Evolutionary conservation across 2,329 filamentous ascomycete species (phyloP), one percentile per base, ranked within the genome.

Genomic region (Xylariales sp.): DNA sequence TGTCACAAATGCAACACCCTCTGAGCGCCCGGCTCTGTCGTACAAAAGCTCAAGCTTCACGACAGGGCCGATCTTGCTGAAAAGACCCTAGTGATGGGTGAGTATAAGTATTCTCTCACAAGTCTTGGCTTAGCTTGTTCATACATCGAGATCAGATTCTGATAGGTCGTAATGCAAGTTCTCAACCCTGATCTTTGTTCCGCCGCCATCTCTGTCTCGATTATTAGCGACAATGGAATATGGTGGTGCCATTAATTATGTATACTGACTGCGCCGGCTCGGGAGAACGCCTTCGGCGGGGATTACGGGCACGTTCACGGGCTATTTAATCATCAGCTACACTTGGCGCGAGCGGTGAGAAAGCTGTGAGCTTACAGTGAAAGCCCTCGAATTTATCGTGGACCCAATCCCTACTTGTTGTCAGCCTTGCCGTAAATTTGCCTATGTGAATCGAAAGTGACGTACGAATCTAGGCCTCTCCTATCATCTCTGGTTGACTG

Each of bases 101-200:
- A 82, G 79, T 53, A 48, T 32, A 34, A 12, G 7, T n/a, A 39
- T 28, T 23, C 28, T 45, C 5, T 32, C 9, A 23, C 23, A 30
- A 32, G 10, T 28, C 10, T 59, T 52, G 23, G 52, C 16, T 18
- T 6, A 9, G n/a, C 60, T 18, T 9, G 32, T 45, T 56, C 81
- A 64, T 82, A 97, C 93, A 75, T 92, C 87, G 62, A 97, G 85
- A 77, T 97, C 94, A 45, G 91, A 90, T 79, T 95, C 89, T 12
- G 91, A 94, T 70, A 97, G 86, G 68, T 97, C 94, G 80, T 97
- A 97, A 80, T 97, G 94, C 65, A 97, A 83, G 78, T 97, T 97
- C 69, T 97, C 93, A 69, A 97, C 91, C 72, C 91, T 90, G 72
- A 97, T 81, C 80, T 93, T 95, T 53, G 90, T 85, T 73, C 90